phyloP scores from a whole-genome alignment of 2,329 filamentous ascomycete genomes.

The Pestalotiopsis sp. region DNA sequence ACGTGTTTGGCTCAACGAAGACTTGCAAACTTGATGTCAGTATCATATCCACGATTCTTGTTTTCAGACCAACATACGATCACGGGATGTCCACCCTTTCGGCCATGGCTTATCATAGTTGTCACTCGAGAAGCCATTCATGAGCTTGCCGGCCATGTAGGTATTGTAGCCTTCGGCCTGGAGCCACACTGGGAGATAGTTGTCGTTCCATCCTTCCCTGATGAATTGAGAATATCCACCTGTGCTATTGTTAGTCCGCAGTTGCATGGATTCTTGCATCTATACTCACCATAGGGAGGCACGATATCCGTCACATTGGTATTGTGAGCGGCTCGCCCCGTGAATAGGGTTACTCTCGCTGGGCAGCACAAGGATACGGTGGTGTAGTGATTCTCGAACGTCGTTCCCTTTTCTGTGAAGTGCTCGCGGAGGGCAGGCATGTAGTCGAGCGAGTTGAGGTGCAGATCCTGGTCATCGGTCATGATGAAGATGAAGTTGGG shows the following conservation, averaged over 20 bases:
- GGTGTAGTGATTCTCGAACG: slow-evolving; percentile 59
- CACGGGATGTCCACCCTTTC: slow-evolving; percentile 38
- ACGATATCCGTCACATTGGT: slow-evolving; percentile 61
- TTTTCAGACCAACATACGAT: slow-evolving; percentile 10
- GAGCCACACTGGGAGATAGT: slow-evolving; percentile 60
- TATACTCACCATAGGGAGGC: slow-evolving; percentile 52
- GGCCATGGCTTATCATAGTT: slow-evolving; percentile 47
- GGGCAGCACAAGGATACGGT: slow-evolving; percentile 62
- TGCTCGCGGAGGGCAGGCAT: slow-evolving; percentile 55
- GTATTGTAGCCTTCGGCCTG: slow-evolving; percentile 60
- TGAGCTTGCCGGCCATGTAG: slow-evolving; percentile 61
- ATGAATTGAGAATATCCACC: slow-evolving; percentile 59
- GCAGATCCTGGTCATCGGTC: slow-evolving; percentile 64
- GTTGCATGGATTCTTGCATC: slow-evolving; percentile 25
- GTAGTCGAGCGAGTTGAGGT: slow-evolving; percentile 57
- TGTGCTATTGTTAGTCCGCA: slow-evolving; percentile 35
- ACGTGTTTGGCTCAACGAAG: slow-evolving; percentile 68
- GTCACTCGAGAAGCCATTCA: slow-evolving; percentile 51
- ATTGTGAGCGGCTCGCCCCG: slow-evolving; percentile 62
- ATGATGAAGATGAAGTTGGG: slow-evolving; percentile 64
- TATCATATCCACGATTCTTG: too few relatives aligned
- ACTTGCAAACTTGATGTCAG: slow-evolving; percentile 43
- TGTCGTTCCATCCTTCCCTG: slow-evolving; percentile 53
- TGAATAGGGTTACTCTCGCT: slow-evolving; percentile 60
- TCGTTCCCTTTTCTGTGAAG: slow-evolving; percentile 54